These are phyloP conservation scores for Cadophora sp. DNA, from an alignment of 2,329 filamentous ascomycete genomes.

Conservation along the genomic window DNA sequence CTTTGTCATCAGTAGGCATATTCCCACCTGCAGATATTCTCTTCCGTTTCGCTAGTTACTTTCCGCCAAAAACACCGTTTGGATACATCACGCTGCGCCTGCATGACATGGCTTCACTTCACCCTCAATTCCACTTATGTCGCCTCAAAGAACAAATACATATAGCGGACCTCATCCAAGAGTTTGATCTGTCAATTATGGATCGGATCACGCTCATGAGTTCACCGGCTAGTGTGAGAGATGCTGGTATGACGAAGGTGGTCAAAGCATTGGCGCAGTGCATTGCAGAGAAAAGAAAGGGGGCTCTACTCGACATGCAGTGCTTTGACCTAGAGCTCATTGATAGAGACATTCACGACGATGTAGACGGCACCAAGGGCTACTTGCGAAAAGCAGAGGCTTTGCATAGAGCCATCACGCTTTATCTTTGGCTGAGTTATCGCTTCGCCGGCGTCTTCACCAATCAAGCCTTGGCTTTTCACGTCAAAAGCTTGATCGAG, in stretches of 20 bases:
- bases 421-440: constrained; percentile 94
- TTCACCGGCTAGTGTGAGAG: constrained; percentile 68
- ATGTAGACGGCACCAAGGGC: constrained; percentile 47
- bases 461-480: constrained; percentile 76
- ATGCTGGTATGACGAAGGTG: constrained; percentile 54
- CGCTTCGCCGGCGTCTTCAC: constrained; percentile 83
- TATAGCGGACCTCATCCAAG: constrained; percentile 78
- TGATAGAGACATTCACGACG: constrained; percentile 59
- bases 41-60: constrained; percentile 80
- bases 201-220: constrained; percentile 80
- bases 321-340: constrained; percentile 75
- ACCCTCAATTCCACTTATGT: constrained; percentile 74
- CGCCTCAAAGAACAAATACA: constrained; percentile 63
- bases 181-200: constrained; percentile 69
- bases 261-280: constrained; percentile 71
- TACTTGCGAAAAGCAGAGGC: constrained; percentile 73
- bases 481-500: constrained; percentile 81
- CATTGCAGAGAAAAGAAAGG: constrained; percentile 74
- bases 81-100: constrained; percentile 82
- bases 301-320: constrained; percentile 76
- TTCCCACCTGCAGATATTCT: constrained; percentile 74
- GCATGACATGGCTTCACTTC: constrained; percentile 66
- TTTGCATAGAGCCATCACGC: constrained; percentile 81
- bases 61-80: constrained; percentile 81
- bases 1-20: constrained; percentile 75